Conservation (phyloP, 169 alveolate genomes). For the Neospora caninum region DNA sequence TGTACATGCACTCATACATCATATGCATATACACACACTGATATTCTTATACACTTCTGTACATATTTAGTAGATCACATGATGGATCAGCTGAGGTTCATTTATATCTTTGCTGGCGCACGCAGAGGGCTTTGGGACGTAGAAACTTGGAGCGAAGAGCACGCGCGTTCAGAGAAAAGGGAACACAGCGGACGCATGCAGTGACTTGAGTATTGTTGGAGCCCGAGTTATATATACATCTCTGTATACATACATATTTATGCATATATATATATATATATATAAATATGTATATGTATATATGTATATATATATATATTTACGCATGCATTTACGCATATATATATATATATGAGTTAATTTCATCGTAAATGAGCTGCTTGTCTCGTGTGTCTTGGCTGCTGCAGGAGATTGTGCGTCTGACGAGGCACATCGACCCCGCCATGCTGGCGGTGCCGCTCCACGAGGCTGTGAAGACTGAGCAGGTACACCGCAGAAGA, state of each 20-base stretch:
- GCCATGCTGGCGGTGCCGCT: slow-evolving; percentile 41
- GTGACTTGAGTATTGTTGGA: too few species aligned
- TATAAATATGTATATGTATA: neutral
- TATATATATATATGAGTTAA: neutral
- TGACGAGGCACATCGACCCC: slow-evolving; percentile 34
- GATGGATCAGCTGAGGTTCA: too few species aligned
- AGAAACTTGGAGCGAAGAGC: too few species aligned
- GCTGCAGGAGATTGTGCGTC: slow-evolving; percentile 33
- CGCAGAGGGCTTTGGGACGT: too few species aligned
- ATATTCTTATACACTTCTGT: too few species aligned
- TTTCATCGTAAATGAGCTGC: too few species aligned
- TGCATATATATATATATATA: neutral
- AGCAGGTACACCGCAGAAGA: neutral
- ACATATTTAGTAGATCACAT: too few species aligned
- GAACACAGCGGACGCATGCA: too few species aligned
- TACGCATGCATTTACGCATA: neutral
- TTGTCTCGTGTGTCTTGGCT: too few species aligned
- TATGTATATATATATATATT: neutral
- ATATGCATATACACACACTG: neutral
- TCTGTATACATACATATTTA: neutral
- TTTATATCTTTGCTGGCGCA: too few species aligned
- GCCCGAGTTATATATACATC: neutral
- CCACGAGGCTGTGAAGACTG: neutral
- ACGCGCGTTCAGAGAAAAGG: too few species aligned
- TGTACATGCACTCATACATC: too few species aligned